Base-by-base conservation (phyloP, 495 filamentous ascomycete genomes). In the Lepraria neglecta region DNA sequence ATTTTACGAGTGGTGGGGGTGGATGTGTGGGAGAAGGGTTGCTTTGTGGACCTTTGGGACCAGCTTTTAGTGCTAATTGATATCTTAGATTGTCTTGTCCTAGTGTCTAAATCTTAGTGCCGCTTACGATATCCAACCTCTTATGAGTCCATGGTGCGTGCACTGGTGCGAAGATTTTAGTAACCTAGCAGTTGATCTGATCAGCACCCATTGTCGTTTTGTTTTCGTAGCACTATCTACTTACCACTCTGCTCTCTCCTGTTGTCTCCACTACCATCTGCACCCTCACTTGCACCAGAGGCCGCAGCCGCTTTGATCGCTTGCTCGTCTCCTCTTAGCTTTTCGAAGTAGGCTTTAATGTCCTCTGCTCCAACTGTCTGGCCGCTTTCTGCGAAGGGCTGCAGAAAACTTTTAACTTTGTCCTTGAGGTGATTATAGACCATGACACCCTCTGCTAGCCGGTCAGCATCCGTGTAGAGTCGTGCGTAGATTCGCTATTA, bases 401-500 rank as follows among this genome's bases (percentile, higher is more conserved):
- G 81, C 61, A 98, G 80, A 70, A 98, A 97, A 4, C 82, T 83
- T 79, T 91, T 97, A 15, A 98, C 84, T 68, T 92, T 92, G 52
- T 97, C 92, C 65, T 92, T 92, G 24, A 98, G 80, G 64, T 94
- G 85, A 66, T 96, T 96, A 72, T 97, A 98, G 14, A 89, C 90
- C 90, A 96, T 96, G 12, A 95, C 92, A 21, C 94, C 94, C 72
- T 98, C 92, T 61, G 59, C 14, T 15, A 47, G 45, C 0, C 6
- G 6, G 10, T 52, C 28, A 42, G 31, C 21, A 19, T 52, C 14
- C 1, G 0, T 9, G 3, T 19, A 21, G 12, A 9, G 12, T 19
- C 12, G n/a, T 28, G 9, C 5, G 27, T n/a, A 9, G 11, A 4
- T 24, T 17, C 27, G 19, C 7, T 38, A 15, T 0, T 31, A 40